Conservation (phyloP, 1,139 yeast genomes). For the Nadsonia starkeyi-henricii region DNA sequence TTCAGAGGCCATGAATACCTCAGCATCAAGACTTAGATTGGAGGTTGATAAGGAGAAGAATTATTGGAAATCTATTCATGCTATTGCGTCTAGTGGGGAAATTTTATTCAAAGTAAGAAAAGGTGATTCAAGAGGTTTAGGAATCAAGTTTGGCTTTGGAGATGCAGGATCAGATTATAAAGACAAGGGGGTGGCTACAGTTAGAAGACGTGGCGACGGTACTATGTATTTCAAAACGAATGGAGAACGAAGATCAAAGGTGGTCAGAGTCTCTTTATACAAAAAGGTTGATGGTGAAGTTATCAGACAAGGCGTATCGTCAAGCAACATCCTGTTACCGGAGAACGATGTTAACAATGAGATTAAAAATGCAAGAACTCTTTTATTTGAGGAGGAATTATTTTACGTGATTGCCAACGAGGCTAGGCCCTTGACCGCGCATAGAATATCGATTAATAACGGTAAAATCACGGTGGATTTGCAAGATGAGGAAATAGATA, state of each 20-base stretch:
- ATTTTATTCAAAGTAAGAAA: slow-evolving; percentile 58
- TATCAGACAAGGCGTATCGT: slow-evolving; percentile 12
- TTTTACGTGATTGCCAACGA: slow-evolving; percentile 57
- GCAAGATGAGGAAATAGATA: slow-evolving; percentile 53
- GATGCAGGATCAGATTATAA: slow-evolving; percentile 73
- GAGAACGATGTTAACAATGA: slow-evolving; percentile 16
- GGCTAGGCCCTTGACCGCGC: slow-evolving; percentile 56
- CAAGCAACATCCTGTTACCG: slow-evolving; percentile 8
- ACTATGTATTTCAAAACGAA: slow-evolving; percentile 21
- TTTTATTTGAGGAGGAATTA: slow-evolving; percentile 76
- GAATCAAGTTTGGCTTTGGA: slow-evolving; percentile 79
- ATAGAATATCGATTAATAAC: slow-evolving; percentile 54
- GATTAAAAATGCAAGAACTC: slow-evolving; percentile 36
- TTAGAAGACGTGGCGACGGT: slow-evolving; percentile 30
- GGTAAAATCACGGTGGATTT: slow-evolving; percentile 52
- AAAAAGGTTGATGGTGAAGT: slow-evolving; percentile 15
- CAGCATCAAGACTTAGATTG: slow-evolving; percentile 37
- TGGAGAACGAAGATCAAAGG: slow-evolving; percentile 17
- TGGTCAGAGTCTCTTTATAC: slow-evolving; percentile 29
- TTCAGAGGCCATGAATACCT: slow-evolving; percentile 35
- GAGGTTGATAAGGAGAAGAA: slow-evolving; percentile 50
- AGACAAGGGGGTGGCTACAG: slow-evolving; percentile 63
- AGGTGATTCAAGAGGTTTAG: slow-evolving; percentile 39
- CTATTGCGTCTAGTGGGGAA: slow-evolving; percentile 48
- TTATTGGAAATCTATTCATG: slow-evolving; percentile 57